Conservation (phyloP, 257 asterid species). For the Echites panduratus region DNA sequence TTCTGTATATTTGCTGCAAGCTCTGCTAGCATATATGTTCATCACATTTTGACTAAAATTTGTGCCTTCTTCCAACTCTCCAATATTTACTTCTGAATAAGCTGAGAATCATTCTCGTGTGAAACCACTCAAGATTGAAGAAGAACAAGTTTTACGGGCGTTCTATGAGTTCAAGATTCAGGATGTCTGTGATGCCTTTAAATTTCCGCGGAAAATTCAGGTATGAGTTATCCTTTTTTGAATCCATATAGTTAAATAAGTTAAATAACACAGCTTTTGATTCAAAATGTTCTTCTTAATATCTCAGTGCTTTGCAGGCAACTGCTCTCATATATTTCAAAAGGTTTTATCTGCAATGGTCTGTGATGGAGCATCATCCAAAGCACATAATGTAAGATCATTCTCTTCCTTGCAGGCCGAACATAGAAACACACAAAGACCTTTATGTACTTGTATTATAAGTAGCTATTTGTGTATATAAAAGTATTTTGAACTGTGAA, state of each 20-base stretch:
- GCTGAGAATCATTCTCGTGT: constrained; percentile 80
- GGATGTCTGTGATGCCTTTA: constrained; percentile 96
- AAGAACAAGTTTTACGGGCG: constrained; percentile 79
- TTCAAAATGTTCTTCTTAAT: constrained; percentile 17
- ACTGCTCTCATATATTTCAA: constrained; percentile 92
- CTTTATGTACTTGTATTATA: background rate
- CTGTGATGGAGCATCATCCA: constrained; percentile 99
- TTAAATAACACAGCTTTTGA: constrained; percentile 8
- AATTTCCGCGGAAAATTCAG: constrained; percentile 95
- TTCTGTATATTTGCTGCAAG: background rate
- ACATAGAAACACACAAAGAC: background rate
- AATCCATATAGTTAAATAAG: constrained; percentile 9
- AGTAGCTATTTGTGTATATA: background rate
- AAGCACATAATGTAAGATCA: constrained; percentile 70
- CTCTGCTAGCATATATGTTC: background rate
- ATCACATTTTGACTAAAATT: too few relatives aligned
- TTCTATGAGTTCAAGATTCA: constrained; percentile 92
- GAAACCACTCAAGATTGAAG: constrained; percentile 84
- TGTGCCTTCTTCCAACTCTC: constrained; percentile 3
- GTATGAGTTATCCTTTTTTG: constrained; percentile 30
- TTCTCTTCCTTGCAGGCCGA: background rate
- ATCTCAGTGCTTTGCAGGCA: constrained; percentile 54
- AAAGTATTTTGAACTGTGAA: background rate
- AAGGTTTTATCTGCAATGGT: constrained; percentile 95
- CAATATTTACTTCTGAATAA: constrained; percentile 26